Evolutionary conservation across 306 rosid genomes (phyloP).

Genomic region (Leucaena leucocephala): DNA sequence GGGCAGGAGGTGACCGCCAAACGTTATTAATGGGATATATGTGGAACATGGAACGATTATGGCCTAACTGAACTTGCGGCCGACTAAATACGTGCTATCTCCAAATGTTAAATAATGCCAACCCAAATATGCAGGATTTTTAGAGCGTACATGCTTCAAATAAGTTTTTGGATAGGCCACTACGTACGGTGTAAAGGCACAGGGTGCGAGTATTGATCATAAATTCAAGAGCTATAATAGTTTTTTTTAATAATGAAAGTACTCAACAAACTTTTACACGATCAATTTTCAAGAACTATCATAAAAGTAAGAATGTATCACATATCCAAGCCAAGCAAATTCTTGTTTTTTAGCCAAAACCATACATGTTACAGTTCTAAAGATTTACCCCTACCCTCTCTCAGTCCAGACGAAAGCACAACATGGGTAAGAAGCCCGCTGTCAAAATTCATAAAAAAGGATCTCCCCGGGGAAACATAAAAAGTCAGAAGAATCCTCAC

Average conservation of each 20-base stretch:
- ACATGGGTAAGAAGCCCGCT: constrained; percentile 39
- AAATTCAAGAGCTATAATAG: background rate
- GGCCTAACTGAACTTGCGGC: background rate
- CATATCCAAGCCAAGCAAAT: constrained; percentile 30
- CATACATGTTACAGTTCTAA: constrained; percentile 37
- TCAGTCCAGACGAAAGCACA: constrained; percentile 34
- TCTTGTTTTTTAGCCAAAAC: constrained; percentile 24
- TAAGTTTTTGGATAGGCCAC: background rate
- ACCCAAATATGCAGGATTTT: background rate
- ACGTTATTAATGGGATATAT: background rate
- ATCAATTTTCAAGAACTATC: background rate
- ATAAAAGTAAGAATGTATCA: background rate
- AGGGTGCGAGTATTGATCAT: background rate
- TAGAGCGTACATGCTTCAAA: background rate
- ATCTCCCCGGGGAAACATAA: constrained; percentile 20
- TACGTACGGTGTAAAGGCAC: background rate
- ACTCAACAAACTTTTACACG: background rate
- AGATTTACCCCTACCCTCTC: constrained; percentile 8
- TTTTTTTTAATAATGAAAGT: background rate
- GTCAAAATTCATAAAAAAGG: constrained; percentile 31
- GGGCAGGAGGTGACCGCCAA: background rate
- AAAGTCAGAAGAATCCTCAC: constrained; percentile 39
- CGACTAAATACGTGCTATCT: background rate
- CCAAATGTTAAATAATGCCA: background rate
- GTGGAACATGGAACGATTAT: background rate